Evolutionary conservation across 73 alveolate species (phyloP).

Genomic region (Paramecium pentaurelia): DNA sequence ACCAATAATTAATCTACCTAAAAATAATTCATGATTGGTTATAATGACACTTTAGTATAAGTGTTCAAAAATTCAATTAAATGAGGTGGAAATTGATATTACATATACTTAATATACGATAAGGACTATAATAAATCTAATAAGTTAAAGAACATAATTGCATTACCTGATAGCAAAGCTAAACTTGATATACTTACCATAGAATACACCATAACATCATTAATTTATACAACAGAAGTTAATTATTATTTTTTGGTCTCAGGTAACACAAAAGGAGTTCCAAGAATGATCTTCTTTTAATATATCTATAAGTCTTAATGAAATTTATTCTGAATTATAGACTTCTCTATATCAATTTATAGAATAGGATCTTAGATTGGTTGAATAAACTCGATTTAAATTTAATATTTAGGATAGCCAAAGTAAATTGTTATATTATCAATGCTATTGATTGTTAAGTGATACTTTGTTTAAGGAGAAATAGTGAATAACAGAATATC

Average conservation of each 20-base stretch:
- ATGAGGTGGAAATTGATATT: not conserved
- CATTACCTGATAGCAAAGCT: not conserved
- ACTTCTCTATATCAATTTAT: not conserved
- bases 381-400: not conserved
- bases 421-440: not conserved
- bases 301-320: not conserved
- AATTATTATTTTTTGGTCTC: not conserved
- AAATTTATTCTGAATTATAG: not conserved
- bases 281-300: not conserved
- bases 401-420: not conserved
- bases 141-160: not conserved
- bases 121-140: not conserved
- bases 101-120: not conserved
- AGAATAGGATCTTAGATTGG: not conserved
- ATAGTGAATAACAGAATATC: not conserved
- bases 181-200: not conserved
- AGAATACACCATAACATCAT: not conserved
- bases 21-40: not conserved
- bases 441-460: not conserved
- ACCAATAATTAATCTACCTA: not conserved
- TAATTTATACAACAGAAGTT: not conserved
- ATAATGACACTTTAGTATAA: not conserved
- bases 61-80: not conserved
- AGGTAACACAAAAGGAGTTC: not conserved
- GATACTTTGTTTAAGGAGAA: not conserved